phyloP scores from a whole-genome alignment of 306 rosid species.

The Ormosia semicastrata region DNA sequence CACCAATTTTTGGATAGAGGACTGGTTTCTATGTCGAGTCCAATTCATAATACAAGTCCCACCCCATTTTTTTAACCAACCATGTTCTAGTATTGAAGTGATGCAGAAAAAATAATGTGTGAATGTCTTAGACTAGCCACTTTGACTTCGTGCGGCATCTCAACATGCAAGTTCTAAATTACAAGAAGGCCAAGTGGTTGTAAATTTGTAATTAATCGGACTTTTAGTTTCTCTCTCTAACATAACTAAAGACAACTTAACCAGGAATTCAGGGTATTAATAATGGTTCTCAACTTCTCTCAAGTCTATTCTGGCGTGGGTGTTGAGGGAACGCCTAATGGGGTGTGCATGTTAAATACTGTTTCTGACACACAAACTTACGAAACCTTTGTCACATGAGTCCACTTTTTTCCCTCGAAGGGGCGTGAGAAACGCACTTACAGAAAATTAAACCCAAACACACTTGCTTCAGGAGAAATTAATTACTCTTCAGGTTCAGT shows the following conservation, averaged over 20 bases:
- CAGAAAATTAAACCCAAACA: constrained; percentile 11
- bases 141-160: neutral
- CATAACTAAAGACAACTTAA: neutral
- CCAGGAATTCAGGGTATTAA: constrained; percentile 32
- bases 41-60: neutral
- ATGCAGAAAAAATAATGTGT: neutral
- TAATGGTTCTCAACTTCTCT: neutral
- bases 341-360: constrained; percentile 4
- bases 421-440: constrained; percentile 64
- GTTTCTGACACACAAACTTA: neutral
- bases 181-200: neutral
- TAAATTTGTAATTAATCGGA: neutral
- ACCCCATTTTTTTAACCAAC: neutral
- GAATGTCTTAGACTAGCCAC: neutral
- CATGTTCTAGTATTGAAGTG: neutral
- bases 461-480: constrained; percentile 35
- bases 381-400: constrained; percentile 41
- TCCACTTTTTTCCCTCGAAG: constrained; percentile 23
- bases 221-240: neutral
- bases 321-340: neutral
- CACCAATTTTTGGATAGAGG: neutral
- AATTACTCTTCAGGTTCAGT: neutral
- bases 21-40: neutral
- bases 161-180: neutral
- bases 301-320: neutral